Evolutionary conservation across 345 rosid species (phyloP).

Genomic region (Kernera saxatilis): DNA sequence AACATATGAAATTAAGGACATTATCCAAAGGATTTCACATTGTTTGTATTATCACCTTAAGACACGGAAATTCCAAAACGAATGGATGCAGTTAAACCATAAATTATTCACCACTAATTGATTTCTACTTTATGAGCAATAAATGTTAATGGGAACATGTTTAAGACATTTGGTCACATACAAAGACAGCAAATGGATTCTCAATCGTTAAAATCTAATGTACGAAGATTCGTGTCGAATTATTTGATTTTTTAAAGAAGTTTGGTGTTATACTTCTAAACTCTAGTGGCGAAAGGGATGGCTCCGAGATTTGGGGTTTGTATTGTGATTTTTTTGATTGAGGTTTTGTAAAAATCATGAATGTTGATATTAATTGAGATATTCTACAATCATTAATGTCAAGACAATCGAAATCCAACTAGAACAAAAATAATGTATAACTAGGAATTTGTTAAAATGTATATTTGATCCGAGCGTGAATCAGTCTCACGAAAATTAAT

Average conservation of each 20-base stretch:
- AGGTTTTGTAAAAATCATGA: background rate
- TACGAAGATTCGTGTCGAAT: background rate
- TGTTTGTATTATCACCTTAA: background rate
- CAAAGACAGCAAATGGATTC: background rate
- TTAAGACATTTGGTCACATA: background rate
- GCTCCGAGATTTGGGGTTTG: background rate
- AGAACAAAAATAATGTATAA: background rate
- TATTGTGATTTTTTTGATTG: no score
- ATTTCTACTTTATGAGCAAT: background rate
- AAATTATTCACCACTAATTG: background rate
- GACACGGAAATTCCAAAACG: constrained; percentile 11
- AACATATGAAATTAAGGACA: background rate
- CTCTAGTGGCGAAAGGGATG: background rate
- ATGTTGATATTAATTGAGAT: background rate
- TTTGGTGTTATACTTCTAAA: background rate
- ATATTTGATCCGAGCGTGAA: no score
- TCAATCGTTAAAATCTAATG: background rate
- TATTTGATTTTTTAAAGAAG: background rate
- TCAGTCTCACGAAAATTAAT: background rate
- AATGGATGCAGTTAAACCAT: constrained; percentile 23
- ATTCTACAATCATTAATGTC: background rate
- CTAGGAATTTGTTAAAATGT: background rate
- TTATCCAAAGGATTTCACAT: background rate
- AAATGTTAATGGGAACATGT: background rate
- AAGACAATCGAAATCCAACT: background rate